These are phyloP conservation scores for Arxiozyma telluris DNA, from an alignment of 1,139 yeast species.

Conservation along the genomic window DNA sequence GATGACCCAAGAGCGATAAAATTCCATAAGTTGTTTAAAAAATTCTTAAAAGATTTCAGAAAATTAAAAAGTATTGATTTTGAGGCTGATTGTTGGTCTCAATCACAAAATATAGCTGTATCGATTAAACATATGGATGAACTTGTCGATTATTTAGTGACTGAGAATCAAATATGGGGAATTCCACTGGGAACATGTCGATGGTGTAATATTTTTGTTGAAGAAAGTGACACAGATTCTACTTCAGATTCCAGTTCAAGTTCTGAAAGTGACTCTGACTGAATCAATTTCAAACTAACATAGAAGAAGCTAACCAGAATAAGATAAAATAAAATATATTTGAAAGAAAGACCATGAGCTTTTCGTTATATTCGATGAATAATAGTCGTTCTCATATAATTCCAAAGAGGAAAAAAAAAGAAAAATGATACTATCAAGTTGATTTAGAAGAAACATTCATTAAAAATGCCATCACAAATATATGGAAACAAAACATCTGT, in stretches of 20 bases:
- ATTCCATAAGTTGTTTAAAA: conserved; percentile 12
- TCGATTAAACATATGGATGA: conserved; percentile 25
- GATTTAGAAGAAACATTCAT: too few species aligned
- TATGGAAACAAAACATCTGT: too few species aligned
- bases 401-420: too few species aligned
- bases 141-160: conserved; percentile 24
- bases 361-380: too few species aligned
- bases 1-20: conserved; percentile 8
- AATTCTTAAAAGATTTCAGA: conserved; percentile 22
- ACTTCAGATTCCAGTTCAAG: conserved; percentile 5
- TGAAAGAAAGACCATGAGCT: too few species aligned
- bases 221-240: conserved; percentile 5
- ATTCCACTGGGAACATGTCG: conserved; percentile 27
- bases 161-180: conserved; percentile 27
- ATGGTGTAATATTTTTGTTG: conserved; percentile 21
- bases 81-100: conserved; percentile 25
- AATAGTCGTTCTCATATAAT: too few species aligned
- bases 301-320: too few species aligned
- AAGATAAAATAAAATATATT: too few species aligned
- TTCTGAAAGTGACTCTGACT: neutral
- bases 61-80: conserved; percentile 23
- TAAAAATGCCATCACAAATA: too few species aligned
- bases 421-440: too few species aligned
- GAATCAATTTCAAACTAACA: neutral
- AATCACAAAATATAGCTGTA: conserved; percentile 15